Evolutionary conservation across 495 filamentous ascomycete species (phyloP).

Genomic region (Neurospora tetraspora): DNA sequence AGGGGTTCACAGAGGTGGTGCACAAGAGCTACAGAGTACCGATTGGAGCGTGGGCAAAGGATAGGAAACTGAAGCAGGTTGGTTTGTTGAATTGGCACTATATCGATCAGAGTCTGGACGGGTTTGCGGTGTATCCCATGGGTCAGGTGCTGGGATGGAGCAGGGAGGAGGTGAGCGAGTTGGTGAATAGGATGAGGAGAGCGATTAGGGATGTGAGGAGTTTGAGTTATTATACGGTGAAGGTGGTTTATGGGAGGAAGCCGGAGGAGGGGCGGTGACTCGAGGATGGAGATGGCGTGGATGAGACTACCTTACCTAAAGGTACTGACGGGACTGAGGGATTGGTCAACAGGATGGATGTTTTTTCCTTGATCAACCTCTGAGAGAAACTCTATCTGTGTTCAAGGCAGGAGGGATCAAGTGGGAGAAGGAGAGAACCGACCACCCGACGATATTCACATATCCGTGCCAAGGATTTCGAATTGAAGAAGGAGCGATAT

Average conservation of each 20-base stretch:
- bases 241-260: constrained; percentile 14
- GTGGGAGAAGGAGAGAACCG: background rate
- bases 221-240: background rate
- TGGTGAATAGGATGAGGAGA: background rate
- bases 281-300: background rate
- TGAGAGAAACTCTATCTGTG: background rate
- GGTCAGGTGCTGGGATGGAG: constrained; percentile 4
- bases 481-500: background rate
- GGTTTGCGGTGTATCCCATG: constrained; percentile 2
- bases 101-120: constrained; percentile 5
- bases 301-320: background rate
- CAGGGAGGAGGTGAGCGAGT: background rate
- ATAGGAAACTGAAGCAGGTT: constrained; percentile 5
- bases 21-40: constrained; percentile 5
- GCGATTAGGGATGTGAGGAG: background rate
- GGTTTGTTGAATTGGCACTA: background rate
- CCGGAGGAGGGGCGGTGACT: background rate
- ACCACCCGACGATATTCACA: background rate
- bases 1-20: background rate
- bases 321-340: background rate
- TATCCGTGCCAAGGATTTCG: background rate
- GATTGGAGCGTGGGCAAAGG: constrained; percentile 8
- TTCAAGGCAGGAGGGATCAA: background rate
- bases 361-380: background rate
- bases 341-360: background rate